A percentile compares a stretch with the other conserved stretches of the same genome.
phyloP scores from a whole-genome alignment of 2,329 filamentous ascomycete genomes.

The Stemphylium lycopersici region DNA sequence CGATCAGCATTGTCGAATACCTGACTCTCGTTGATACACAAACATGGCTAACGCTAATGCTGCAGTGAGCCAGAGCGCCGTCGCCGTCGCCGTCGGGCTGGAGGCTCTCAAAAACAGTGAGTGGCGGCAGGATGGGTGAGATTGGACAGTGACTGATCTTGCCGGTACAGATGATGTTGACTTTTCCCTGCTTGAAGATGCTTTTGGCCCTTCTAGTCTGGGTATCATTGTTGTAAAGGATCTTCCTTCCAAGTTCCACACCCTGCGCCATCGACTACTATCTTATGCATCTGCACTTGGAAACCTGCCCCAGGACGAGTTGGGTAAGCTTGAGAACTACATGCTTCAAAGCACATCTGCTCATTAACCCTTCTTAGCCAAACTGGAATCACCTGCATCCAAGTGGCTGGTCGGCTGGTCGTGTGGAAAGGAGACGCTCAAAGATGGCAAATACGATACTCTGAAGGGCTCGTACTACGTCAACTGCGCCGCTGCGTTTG shows the following conservation, averaged over 20 bases:
- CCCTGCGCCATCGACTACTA: conserved; percentile 75
- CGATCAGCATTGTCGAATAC: background rate
- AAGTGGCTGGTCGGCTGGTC: conserved; percentile 76
- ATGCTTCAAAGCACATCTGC: background rate
- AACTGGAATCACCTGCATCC: conserved; percentile 57
- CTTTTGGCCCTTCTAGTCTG: conserved; percentile 88
- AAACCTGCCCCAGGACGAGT: conserved; percentile 72
- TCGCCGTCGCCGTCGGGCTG: conserved; percentile 44
- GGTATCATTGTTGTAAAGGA: conserved; percentile 94
- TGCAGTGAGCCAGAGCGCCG: conserved; percentile 33
- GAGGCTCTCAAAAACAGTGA: conserved; percentile 55
- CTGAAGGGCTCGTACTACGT: conserved; percentile 85
- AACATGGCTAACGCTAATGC: conserved; percentile 28
- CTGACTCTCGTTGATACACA: background rate
- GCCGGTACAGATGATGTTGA: conserved; percentile 64
- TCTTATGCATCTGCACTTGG: conserved; percentile 90
- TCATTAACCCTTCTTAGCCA: conserved; percentile 32
- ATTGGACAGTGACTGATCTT: background rate
- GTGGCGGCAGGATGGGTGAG: background rate
- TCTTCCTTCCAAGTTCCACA: conserved; percentile 72
- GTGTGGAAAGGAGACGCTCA: conserved; percentile 79
- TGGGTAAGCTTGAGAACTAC: conserved; percentile 60
- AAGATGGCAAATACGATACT: conserved; percentile 77
- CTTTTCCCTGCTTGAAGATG: conserved; percentile 72
- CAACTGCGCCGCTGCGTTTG: conserved; percentile 72